Conservation (phyloP, 2,329 filamentous ascomycete genomes). For the Sclerotinia borealis region DNA sequence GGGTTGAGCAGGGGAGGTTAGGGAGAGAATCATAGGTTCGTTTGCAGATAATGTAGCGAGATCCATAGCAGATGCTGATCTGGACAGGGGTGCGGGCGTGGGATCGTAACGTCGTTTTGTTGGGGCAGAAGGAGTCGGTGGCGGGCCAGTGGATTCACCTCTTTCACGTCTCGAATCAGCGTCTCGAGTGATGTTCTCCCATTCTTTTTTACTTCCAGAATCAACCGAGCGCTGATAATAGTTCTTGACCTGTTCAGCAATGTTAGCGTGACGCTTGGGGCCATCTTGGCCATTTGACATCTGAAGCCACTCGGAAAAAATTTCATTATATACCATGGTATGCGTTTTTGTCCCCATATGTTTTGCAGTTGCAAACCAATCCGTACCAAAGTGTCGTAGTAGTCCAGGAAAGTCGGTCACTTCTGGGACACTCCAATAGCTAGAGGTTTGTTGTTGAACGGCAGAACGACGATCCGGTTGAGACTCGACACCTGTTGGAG, state of each 20-base stretch:
- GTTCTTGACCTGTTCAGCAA: constrained; percentile 54
- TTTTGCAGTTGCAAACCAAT: constrained; percentile 68
- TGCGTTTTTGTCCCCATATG: constrained; percentile 81
- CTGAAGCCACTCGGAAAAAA: constrained; percentile 29
- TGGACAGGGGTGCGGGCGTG: constrained; percentile 36
- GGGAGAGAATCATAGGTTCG: constrained; percentile 20
- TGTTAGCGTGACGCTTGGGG: constrained; percentile 31
- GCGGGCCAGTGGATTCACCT: constrained; percentile 54
- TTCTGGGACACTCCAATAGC: constrained; percentile 84
- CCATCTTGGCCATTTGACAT: constrained; percentile 27
- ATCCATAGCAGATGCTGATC: constrained; percentile 43
- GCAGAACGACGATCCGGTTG: constrained; percentile 26
- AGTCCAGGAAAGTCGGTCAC: constrained; percentile 69
- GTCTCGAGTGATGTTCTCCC: constrained; percentile 53
- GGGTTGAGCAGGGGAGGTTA: constrained; percentile 27
- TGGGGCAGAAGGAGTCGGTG: constrained; percentile 49
- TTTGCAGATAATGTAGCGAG: constrained; percentile 37
- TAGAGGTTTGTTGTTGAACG: constrained; percentile 59
- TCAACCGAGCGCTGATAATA: constrained; percentile 61
- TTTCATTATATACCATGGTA: constrained; percentile 61
- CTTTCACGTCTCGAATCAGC: constrained; percentile 50
- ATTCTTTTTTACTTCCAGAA: constrained; percentile 48
- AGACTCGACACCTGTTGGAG: constrained; percentile 23
- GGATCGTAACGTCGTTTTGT: constrained; percentile 48
- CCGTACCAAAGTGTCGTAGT: constrained; percentile 69